These are phyloP conservation scores for Capronia coronata DNA, from an alignment of 2,329 filamentous ascomycete species.

Conservation along the genomic window DNA sequence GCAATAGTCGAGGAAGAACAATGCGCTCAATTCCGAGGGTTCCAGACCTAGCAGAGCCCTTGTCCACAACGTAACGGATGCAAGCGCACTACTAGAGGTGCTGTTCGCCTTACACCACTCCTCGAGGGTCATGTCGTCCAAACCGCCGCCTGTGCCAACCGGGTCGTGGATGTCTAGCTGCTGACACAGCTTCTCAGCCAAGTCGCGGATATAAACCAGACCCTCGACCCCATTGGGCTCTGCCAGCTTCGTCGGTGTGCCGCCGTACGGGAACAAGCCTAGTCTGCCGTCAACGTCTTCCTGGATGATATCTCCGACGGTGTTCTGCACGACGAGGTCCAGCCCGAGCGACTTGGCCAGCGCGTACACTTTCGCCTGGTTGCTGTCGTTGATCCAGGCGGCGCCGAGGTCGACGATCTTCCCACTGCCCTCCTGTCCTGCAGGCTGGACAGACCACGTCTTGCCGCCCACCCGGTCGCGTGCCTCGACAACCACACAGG, in stretches of 20 bases:
- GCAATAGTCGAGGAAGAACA: constrained; percentile 53
- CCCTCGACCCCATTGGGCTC: too few relatives aligned
- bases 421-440: constrained; percentile 17
- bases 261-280: background rate
- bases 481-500: constrained; percentile 36
- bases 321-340: constrained; percentile 45
- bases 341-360: constrained; percentile 32
- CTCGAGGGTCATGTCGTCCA: too few relatives aligned
- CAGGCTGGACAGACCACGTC: constrained; percentile 31
- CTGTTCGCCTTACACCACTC: too few relatives aligned
- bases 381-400: constrained; percentile 54
- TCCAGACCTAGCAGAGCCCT: constrained; percentile 49
- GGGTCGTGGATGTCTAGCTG: too few relatives aligned
- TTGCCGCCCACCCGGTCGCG: constrained; percentile 41
- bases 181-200: background rate
- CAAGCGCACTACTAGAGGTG: constrained; percentile 29
- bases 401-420: constrained; percentile 47
- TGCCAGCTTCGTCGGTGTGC: too few relatives aligned
- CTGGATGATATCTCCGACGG: constrained; percentile 39
- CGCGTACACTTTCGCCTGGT: constrained; percentile 43
- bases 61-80: constrained; percentile 42
- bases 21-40: constrained; percentile 45
- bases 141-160: too few relatives aligned
- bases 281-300: background rate
- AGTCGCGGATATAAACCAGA: background rate